phyloP scores from a whole-genome alignment of 1,139 yeast species.

The Geotrichum klebahnii region DNA sequence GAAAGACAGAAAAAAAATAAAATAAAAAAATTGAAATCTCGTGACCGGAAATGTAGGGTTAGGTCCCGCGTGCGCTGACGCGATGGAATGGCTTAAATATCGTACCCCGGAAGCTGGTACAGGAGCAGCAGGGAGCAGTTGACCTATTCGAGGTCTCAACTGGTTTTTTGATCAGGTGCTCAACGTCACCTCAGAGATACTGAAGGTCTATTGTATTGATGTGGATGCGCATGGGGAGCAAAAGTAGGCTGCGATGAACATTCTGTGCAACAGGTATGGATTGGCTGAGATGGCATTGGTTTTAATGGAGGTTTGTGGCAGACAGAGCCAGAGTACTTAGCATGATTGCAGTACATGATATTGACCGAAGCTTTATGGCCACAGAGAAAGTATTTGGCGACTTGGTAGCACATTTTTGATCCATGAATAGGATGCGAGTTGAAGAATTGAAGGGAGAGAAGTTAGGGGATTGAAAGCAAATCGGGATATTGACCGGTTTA shows the following conservation, averaged over 20 bases:
- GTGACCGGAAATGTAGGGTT: too few relatives aligned
- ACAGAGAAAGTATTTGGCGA: slow-evolving; percentile 19
- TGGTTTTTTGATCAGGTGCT: background rate
- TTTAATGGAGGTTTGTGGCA: slow-evolving; percentile 20
- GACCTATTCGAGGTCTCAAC: background rate
- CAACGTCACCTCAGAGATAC: slow-evolving; percentile 7
- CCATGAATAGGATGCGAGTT: too few relatives aligned
- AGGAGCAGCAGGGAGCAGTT: too few relatives aligned
- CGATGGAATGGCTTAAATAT: too few relatives aligned
- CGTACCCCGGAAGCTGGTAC: too few relatives aligned
- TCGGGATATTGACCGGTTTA: background rate
- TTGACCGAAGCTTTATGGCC: slow-evolving; percentile 21
- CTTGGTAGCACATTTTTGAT: slow-evolving; percentile 19
- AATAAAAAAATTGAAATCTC: slow-evolving; percentile 5
- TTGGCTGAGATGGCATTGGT: slow-evolving; percentile 19
- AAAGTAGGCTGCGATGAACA: slow-evolving; percentile 1
- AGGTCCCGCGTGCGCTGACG: background rate
- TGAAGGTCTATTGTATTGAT: background rate
- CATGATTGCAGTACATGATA: slow-evolving; percentile 20
- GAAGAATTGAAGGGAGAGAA: too few relatives aligned
- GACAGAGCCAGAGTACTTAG: slow-evolving; percentile 19
- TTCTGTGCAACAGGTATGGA: slow-evolving; percentile 15
- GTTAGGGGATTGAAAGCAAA: background rate
- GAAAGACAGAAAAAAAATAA: background rate
- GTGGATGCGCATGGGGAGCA: background rate